Base-by-base conservation (phyloP, 768 basidiomycete species). In the Trametes meyenii region DNA sequence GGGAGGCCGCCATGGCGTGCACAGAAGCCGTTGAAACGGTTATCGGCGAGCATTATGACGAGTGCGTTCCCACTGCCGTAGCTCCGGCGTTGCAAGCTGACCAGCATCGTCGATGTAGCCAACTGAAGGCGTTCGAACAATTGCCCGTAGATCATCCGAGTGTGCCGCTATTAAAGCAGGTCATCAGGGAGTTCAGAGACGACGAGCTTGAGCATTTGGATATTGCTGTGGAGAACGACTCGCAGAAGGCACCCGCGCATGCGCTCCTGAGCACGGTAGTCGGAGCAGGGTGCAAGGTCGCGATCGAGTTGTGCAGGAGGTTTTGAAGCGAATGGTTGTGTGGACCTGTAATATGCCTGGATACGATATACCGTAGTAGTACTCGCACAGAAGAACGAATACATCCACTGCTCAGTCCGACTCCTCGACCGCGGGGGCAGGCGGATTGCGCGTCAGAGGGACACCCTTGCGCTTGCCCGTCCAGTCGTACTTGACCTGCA, bases 11-110 rank as follows among this genome's bases (percentile, higher is more conserved):
- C 0, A 98, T 98, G 96, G 96, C 96, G 6, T 98, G 96, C 69
- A 98, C 96, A 0, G 96, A 98, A 73, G 96, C 96, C 0, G 95
- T 98, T 19, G 96, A 98, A 74, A 97, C 96, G 0, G 94, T 94
- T 58, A 98, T 98, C 54, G 96, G 96, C 42, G 96, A 98, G 74
- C 96, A 98, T 75, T 98, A 98, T 69, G 93, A 98, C 72, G 94
- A 97, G 96, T 96, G 72, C 71, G 92, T 82, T 13, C n/a, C 14
- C 35, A 23, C 58, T 10, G 19, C 26, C 29, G 12, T 16, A 2
- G 21, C 12, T 38, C 17, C 10, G 7, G 23, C 1, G 21, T 13
- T 7, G 7, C 1, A 5, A n/a, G 58, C 54, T 60, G 38, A 66
- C 48, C 7, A 12, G 19, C 44, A 21, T 26, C 46, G 19, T n/a